Percentiles rank a stretch among this genome's conserved stretches.
These are phyloP conservation scores for Wickerhamiella sorbophila DNA, from an alignment of 805 yeast genomes.

Conservation along the genomic window DNA sequence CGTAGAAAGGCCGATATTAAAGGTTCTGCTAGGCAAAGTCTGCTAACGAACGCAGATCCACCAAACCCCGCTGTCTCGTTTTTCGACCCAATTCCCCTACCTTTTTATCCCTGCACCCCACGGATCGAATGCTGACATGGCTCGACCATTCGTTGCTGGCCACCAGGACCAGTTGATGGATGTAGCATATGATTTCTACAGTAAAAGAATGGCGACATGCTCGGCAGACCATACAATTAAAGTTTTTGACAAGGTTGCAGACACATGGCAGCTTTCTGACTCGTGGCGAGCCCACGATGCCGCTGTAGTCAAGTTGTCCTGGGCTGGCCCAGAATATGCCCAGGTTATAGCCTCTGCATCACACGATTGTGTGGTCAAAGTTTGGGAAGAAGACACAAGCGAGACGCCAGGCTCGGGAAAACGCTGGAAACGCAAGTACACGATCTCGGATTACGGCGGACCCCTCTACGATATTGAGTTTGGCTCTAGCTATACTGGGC, in stretches of 20 bases:
- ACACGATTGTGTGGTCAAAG: constrained; percentile 72
- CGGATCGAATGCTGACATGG: too few relatives aligned
- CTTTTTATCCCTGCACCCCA: too few relatives aligned
- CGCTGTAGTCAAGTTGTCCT: constrained; percentile 61
- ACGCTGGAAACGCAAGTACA: constrained; percentile 65
- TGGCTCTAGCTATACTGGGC: constrained; percentile 73
- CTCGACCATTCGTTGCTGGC: constrained; percentile 67
- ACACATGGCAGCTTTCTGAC: constrained; percentile 74
- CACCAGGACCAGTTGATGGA: constrained; percentile 91
- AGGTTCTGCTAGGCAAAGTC: too few relatives aligned
- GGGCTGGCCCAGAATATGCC: constrained; percentile 94
- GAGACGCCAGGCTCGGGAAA: constrained; percentile 65
- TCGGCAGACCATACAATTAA: constrained; percentile 90
- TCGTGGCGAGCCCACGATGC: constrained; percentile 95
- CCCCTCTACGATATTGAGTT: constrained; percentile 82
- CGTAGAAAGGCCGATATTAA: too few relatives aligned
- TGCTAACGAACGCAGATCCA: too few relatives aligned
- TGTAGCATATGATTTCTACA: constrained; percentile 78
- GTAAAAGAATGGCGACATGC: constrained; percentile 83
- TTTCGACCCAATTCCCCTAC: too few relatives aligned
- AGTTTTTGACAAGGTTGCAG: constrained; percentile 55
- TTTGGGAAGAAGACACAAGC: constrained; percentile 83
- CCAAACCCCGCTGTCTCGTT: too few relatives aligned
- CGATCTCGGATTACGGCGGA: constrained; percentile 74
- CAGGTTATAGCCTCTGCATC: constrained; percentile 77